Evolutionary conservation across 1,139 yeast genomes (phyloP), one percentile per base, ranked within the genome.

Genomic region (Suhomyces panamericanus): DNA sequence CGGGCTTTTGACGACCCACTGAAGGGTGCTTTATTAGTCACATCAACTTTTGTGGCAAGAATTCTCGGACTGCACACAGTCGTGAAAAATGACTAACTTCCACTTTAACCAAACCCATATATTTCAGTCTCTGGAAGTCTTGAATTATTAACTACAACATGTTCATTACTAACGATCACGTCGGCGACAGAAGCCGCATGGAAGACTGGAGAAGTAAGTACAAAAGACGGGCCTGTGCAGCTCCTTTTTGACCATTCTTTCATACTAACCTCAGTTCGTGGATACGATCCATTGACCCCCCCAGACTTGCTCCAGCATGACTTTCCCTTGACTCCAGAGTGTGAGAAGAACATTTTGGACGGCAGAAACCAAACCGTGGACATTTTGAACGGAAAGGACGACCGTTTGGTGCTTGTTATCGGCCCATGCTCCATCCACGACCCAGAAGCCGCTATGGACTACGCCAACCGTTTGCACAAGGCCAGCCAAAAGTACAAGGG

Each of bases 341-440:
- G 87, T 43, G 78, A 78, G 53, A 70, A 78, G 42, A 81, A 73
- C 48, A 88, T 93, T 44, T 63, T 85, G 41, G 71, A 76, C 42
- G 97, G 96, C 29, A 82, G 99, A 68, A 80, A 85, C 53, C 82
- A 80, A 29, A 85, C 95, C 2, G 80, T 83, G 42, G 78, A 80
- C 39, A 81, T 89, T 47, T 67, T 89, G 48, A 77, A 80, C 50
- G 96, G 95, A 40, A 74, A 77, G 49, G 95, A 87, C 57, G 96
- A 89, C 67, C 77, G 96, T 57, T 69, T 87, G 52, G 73, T 89
- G 31, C 78, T 89, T 29, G 89, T 93, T 40, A 86, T 93, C 52
- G 99, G 99, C 1, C 99, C 99, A 49, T 93, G 99, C 66, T 93
- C 98, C 6, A 84, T 93, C 55, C 98, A 93, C 62, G 99, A 93